These are phyloP conservation scores for Meyerozyma carpophila DNA, from an alignment of 1,139 yeast species.

Conservation along the genomic window DNA sequence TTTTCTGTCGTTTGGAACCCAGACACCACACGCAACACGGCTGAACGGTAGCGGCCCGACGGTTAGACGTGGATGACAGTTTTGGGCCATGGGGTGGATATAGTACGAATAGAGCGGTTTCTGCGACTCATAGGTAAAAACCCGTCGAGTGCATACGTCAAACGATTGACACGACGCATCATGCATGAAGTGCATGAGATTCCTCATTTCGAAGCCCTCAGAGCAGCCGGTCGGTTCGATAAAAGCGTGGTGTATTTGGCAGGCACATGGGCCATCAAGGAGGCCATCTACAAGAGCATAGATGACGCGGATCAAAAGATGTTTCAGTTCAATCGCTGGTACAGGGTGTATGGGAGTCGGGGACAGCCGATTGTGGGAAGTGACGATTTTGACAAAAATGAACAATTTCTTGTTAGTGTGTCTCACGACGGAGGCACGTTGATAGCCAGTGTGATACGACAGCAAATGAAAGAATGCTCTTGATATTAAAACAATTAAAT, in stretches of 20 bases:
- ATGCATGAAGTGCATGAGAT: slow-evolving; percentile 47
- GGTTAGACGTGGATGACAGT: not conserved
- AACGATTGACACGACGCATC: slow-evolving; percentile 42
- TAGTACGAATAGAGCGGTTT: slow-evolving; percentile 50
- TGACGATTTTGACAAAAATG: slow-evolving; percentile 27
- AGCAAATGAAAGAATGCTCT: not conserved
- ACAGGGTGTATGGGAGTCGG: slow-evolving; percentile 29
- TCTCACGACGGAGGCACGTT: slow-evolving; percentile 63
- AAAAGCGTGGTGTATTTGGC: slow-evolving; percentile 38
- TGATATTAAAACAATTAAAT: not conserved
- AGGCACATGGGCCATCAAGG: slow-evolving; percentile 71
- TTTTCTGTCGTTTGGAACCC: not conserved
- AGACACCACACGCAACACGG: not conserved
- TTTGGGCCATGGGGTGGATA: slow-evolving; percentile 59
- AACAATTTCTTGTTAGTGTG: slow-evolving; percentile 49
- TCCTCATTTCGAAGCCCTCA: slow-evolving; percentile 25
- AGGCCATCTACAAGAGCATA: slow-evolving; percentile 65
- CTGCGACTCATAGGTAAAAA: slow-evolving; percentile 28
- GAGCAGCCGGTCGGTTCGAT: slow-evolving; percentile 11
- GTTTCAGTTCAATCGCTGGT: slow-evolving; percentile 64
- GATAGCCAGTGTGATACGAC: slow-evolving; percentile 48
- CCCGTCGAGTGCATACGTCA: slow-evolving; percentile 20
- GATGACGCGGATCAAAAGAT: slow-evolving; percentile 40
- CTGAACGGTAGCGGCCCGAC: not conserved
- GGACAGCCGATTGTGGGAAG: slow-evolving; percentile 38